Conservation (phyloP, 176 grass and related monocot species). For the Microstegium vimineum region DNA sequence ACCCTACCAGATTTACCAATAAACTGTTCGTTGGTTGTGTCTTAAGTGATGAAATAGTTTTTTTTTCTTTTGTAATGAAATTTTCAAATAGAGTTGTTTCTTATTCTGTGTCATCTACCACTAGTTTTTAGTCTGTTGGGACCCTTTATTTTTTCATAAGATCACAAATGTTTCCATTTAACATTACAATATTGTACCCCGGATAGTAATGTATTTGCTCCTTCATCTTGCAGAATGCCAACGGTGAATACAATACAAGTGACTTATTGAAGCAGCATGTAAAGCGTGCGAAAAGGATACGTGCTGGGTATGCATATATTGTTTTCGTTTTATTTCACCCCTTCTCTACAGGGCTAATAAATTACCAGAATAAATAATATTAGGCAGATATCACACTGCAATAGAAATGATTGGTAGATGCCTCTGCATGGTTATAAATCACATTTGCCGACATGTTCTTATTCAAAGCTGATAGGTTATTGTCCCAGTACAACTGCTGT, state of each 20-base stretch:
- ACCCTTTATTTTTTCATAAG: neutral
- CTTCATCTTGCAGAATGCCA: slow-evolving; percentile 44
- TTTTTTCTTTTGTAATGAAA: neutral
- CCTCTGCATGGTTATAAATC: neutral
- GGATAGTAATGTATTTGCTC: slow-evolving; percentile 13
- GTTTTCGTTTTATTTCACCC: neutral
- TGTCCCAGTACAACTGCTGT: neutral
- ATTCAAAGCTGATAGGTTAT: neutral
- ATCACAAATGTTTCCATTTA: neutral
- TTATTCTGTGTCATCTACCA: neutral
- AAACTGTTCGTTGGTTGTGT: neutral
- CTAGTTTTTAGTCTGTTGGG: neutral
- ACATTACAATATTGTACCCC: neutral
- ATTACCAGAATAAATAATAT: slow-evolving; percentile 7
- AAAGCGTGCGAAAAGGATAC: slow-evolving; percentile 54
- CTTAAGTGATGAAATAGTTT: neutral
- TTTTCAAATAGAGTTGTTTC: neutral
- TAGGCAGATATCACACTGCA: neutral
- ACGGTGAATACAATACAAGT: slow-evolving; percentile 35
- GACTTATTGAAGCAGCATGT: slow-evolving; percentile 58
- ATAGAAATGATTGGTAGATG: neutral
- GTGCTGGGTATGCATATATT: slow-evolving; percentile 33
- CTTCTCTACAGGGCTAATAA: neutral
- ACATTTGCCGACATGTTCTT: neutral
- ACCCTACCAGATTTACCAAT: neutral